Base-by-base conservation (phyloP, 2,329 filamentous ascomycete species). In the Scedosporium aurantiacum region DNA sequence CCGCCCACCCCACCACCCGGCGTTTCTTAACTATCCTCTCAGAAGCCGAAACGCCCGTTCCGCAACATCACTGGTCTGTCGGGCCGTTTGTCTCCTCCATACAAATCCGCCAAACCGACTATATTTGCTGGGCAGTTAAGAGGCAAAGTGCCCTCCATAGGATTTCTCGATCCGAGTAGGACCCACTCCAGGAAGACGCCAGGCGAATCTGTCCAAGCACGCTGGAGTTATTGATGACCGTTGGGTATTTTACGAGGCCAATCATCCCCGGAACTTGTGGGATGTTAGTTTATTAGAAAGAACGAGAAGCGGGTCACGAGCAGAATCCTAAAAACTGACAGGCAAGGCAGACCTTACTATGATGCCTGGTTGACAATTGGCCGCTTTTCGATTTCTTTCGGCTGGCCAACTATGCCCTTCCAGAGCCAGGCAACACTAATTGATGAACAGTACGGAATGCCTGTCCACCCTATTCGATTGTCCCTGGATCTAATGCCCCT, bases 51-150 rank as follows among this genome's bases (percentile, higher is more conserved):
- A 23, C 18, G 18, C 23, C 50, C 27, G 18, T 23, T 28, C 50
- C 50, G 50, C 21, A 54, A 54, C 50, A 10, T 54, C 50, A 54
- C 50, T 54, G 50, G 50, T 54, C 50, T 54, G 50, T 54, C 50
- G 50, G 23, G 18, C 50, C 23, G 50, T 54, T 54, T 54, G 18
- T 54, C 12, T 21, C 50, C 50, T 54, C 50, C 50, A 54, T 12
- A 54, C 50, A 54, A 21, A 54, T 54, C 21, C 23, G 23, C 43
- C n/a, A 6, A 47, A 8, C 43, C 14, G n/a, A 21, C 43, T 47
- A 47, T 47, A 47, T 47, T 12, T 18, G n/a, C 43, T 47, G 14
- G n/a, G 43, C n/a, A 7, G 43, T 21, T 47, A 47, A 47, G 43
- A 47, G 43, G 43, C n/a, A 10, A 47, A 21, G n/a, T 16, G 43